Base-by-base conservation (phyloP, 1,284 basidiomycete species). In the Chalciporus sp. region DNA sequence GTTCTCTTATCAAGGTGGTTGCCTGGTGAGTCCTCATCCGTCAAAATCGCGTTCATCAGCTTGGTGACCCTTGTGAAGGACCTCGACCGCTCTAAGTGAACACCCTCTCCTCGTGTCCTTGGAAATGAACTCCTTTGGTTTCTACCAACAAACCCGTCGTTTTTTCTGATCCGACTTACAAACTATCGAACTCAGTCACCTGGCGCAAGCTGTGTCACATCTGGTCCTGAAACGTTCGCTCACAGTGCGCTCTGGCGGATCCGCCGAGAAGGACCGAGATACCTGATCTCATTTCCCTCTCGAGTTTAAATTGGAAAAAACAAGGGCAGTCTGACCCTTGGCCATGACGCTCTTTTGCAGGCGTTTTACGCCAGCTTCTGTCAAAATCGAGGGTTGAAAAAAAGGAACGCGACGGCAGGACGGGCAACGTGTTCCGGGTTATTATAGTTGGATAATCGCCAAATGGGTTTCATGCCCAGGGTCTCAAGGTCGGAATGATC, bases 381-480 rank as follows among this genome's bases (percentile, higher is more conserved):
- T 23, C 23, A 23, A 23, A 23, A 23, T 23, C 23, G 23, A 23
- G 23, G 23, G 23, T 23, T 23, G 6, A 23, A 23, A 23, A 23
- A 23, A 6, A 23, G 23, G 23, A 23, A 23, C 23, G 6, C 23
- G 23, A 23, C 23, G 6, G 23, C 39, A 28, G 7, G 29, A n/a
- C 44, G 40, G 49, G 37, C 48, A 62, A 65, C 61, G 63, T 65
- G 61, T 49, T 16, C 8, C 16, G n/a, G 19, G 23, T 31, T 20
- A 23, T 48, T 52, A 6, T 31, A 46, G 44, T 61, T 51, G 45
- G 42, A 55, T 49, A 50, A 45, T 61, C 31, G 37, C 46, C 35
- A 58, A 58, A 50, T 46, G 16, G n/a, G 8, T n/a, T 12, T 43
- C 42, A 41, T 42, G 11, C 9, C 27, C 2, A 4, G 35, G 35